A percentile compares a stretch with the other conserved stretches of the same genome.
These are phyloP conservation scores for Russula compacta DNA, from an alignment of 768 basidiomycete genomes.

Conservation along the genomic window DNA sequence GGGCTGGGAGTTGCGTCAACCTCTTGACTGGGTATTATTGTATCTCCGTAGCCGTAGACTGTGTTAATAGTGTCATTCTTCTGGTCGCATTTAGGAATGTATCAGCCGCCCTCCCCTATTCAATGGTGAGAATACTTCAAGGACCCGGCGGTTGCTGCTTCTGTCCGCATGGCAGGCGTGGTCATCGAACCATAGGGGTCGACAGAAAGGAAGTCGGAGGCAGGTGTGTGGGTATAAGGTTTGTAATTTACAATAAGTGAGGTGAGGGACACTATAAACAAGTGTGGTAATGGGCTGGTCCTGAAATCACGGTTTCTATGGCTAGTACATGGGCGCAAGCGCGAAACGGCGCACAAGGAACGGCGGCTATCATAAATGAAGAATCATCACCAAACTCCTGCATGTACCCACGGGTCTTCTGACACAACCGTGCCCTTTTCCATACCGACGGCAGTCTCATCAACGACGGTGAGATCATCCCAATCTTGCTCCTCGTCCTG, in stretches of 20 bases:
- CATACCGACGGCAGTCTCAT: conserved; percentile 2
- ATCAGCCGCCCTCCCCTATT: background rate
- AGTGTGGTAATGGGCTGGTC: background rate
- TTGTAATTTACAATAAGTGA: conserved; percentile 1
- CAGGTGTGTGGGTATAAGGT: background rate
- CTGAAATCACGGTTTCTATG: background rate
- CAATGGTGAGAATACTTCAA: background rate
- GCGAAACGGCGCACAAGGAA: background rate
- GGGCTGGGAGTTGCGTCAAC: background rate
- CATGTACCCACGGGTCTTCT: conserved; percentile 6
- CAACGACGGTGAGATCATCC: conserved; percentile 17
- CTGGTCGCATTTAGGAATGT: background rate
- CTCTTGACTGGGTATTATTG: background rate
- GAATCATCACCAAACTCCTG: conserved; percentile 8
- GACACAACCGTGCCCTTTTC: background rate
- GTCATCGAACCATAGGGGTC: background rate
- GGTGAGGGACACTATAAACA: background rate
- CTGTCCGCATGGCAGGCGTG: background rate
- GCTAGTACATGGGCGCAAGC: background rate
- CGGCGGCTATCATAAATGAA: background rate
- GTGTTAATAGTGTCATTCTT: background rate
- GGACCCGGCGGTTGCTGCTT: background rate
- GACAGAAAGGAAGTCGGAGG: background rate
- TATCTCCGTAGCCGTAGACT: background rate
- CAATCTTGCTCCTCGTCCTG: conserved; percentile 14